These are phyloP conservation scores for Echinosophora koreensis DNA, from an alignment of 306 rosid species.

Conservation along the genomic window DNA sequence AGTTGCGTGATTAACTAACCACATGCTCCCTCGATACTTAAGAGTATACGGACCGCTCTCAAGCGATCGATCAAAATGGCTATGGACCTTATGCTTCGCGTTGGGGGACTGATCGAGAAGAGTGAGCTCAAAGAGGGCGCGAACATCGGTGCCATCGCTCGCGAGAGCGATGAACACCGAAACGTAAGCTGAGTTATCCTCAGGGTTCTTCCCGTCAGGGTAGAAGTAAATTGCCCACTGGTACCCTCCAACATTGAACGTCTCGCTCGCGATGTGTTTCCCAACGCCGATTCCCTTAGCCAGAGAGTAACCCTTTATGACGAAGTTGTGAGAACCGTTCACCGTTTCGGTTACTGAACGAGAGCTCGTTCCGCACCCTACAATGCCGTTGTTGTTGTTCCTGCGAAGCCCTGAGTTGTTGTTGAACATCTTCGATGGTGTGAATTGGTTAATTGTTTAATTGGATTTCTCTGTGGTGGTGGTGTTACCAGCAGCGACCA, in stretches of 20 bases:
- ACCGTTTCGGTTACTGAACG: conserved; percentile 93
- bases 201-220: conserved; percentile 96
- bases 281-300: conserved; percentile 98
- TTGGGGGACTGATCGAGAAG: conserved; percentile 85
- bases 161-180: conserved; percentile 97
- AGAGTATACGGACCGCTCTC: conserved; percentile 96
- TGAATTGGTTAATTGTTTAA: not conserved
- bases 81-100: conserved; percentile 91
- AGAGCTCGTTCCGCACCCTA: conserved; percentile 78
- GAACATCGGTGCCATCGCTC: conserved; percentile 93
- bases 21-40: conserved; percentile 97
- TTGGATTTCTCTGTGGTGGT: not conserved
- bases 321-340: conserved; percentile 95
- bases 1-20: conserved; percentile 55
- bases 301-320: conserved; percentile 83
- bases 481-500: not conserved
- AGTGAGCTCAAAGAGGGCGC: conserved; percentile 92
- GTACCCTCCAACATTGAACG: conserved; percentile 88
- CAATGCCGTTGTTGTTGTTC: conserved; percentile 23
- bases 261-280: conserved; percentile 93
- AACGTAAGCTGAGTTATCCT: conserved; percentile 90
- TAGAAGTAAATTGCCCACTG: conserved; percentile 98
- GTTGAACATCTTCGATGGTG: not conserved
- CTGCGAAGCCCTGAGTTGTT: not conserved
- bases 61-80: conserved; percentile 91